These are phyloP conservation scores for Colletotrichum camelliae DNA, from an alignment of 2,329 filamentous ascomycete species.

Conservation along the genomic window DNA sequence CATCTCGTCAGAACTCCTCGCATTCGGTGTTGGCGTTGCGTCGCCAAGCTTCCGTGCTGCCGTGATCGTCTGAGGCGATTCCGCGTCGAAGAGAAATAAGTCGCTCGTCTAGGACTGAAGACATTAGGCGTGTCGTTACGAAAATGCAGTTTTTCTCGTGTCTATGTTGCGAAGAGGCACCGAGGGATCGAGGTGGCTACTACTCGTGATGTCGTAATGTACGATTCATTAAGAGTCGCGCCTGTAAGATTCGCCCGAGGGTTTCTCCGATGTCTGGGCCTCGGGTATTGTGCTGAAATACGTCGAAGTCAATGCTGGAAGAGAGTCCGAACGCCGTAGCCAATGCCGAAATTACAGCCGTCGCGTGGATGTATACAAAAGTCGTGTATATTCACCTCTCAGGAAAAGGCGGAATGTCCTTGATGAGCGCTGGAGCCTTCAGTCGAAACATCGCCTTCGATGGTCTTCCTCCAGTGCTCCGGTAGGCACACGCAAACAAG, in stretches of 20 bases:
- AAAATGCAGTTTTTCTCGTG: constrained; percentile 31
- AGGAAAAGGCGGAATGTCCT: constrained; percentile 30
- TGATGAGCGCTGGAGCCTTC: constrained; percentile 58
- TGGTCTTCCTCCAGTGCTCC: constrained; percentile 95
- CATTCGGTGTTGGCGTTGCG: background rate
- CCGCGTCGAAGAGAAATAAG: constrained; percentile 28
- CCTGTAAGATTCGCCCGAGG: background rate
- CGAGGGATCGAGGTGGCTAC: constrained; percentile 3
- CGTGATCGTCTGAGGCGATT: constrained; percentile 25
- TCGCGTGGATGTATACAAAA: constrained; percentile 27
- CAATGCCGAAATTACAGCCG: constrained; percentile 34
- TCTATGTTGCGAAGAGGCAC: constrained; percentile 32
- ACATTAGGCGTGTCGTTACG: constrained; percentile 40
- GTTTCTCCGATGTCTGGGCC: background rate
- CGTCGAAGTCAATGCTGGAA: constrained; percentile 1
- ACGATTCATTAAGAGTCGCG: constrained; percentile 7
- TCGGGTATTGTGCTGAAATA: background rate
- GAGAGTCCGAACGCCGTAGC: constrained; percentile 41
- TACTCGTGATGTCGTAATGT: constrained; percentile 7
- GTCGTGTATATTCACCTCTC: constrained; percentile 21
- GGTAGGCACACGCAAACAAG: constrained; percentile 95
- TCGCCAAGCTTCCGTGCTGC: background rate
- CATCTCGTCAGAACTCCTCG: constrained; percentile 19
- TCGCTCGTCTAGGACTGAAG: constrained; percentile 33
- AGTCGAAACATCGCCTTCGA: constrained; percentile 83